Evolutionary conservation across 2,329 filamentous ascomycete genomes (phyloP).

Genomic region (Hypomyces perniciosus): DNA sequence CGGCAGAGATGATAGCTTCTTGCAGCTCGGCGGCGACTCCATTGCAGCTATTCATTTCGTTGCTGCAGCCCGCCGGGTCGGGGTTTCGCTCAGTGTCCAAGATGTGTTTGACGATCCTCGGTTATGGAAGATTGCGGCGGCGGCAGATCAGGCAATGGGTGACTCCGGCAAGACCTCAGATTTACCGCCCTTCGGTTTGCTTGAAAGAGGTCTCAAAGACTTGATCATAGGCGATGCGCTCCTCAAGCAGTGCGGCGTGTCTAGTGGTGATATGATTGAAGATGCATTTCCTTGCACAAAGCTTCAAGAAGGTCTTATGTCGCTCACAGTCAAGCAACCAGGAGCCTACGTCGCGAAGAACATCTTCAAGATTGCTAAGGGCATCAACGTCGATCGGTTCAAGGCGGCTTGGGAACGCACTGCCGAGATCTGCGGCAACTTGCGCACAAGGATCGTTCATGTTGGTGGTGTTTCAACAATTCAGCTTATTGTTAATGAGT

Average conservation of each 20-base stretch:
- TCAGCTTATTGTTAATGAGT: not conserved
- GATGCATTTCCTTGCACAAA: constrained; percentile 3
- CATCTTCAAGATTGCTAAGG: constrained; percentile 5
- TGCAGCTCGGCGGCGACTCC: constrained; percentile 18
- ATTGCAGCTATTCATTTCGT: constrained; percentile 18
- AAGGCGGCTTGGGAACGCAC: constrained; percentile 20
- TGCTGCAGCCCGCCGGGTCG: constrained; percentile 2
- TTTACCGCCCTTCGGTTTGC: not conserved
- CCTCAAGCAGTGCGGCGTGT: not conserved
- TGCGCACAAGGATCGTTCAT: constrained; percentile 7
- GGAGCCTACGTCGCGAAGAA: constrained; percentile 2
- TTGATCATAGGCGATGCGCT: not conserved
- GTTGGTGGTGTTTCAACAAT: not conserved
- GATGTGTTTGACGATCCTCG: constrained; percentile 13
- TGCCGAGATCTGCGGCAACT: not conserved
- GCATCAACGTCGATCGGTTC: not conserved
- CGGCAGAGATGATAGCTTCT: constrained; percentile 16
- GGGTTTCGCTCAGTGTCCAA: constrained; percentile 9
- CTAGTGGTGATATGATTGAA: not conserved
- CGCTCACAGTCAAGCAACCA: constrained; percentile 1
- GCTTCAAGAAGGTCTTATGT: constrained; percentile 5
- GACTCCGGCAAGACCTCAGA: not conserved
- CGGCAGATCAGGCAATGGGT: not conserved
- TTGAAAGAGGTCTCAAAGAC: not conserved
- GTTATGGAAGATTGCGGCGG: not conserved